Conservation (phyloP, 1,139 yeast genomes). For the Scheffersomyces parashehatae region DNA sequence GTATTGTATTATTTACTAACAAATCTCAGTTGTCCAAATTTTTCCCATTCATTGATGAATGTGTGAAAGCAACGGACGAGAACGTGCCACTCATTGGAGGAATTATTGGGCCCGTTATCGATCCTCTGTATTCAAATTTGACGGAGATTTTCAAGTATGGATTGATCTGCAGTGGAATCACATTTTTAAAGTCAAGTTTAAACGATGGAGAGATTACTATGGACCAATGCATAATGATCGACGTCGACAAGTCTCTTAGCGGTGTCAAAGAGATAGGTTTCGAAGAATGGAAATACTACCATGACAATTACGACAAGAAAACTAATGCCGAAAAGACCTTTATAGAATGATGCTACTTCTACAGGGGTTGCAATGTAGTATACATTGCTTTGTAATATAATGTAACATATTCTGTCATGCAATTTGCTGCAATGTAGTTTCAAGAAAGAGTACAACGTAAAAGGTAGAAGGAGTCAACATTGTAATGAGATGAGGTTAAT, state of each 20-base stretch:
- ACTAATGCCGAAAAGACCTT: slow-evolving; percentile 5
- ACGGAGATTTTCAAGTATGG: slow-evolving; percentile 59
- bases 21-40: slow-evolving; percentile 47
- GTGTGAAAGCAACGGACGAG: slow-evolving; percentile 11
- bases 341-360: background rate
- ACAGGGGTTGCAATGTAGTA: too few relatives aligned
- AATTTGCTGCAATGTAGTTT: too few relatives aligned
- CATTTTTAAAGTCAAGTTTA: slow-evolving; percentile 46
- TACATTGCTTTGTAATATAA: too few relatives aligned
- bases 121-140: slow-evolving; percentile 55
- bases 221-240: slow-evolving; percentile 40
- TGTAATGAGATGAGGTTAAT: too few relatives aligned
- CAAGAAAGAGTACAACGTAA: too few relatives aligned
- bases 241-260: slow-evolving; percentile 35
- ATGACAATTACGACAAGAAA: slow-evolving; percentile 37
- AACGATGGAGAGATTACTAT: slow-evolving; percentile 26
- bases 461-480: too few relatives aligned
- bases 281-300: slow-evolving; percentile 40
- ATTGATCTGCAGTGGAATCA: slow-evolving; percentile 59
- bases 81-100: slow-evolving; percentile 44
- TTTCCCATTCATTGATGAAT: slow-evolving; percentile 53
- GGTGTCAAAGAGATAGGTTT: slow-evolving; percentile 49
- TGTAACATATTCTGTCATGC: too few relatives aligned
- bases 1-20: slow-evolving; percentile 54
- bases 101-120: slow-evolving; percentile 57